Percentiles rank a stretch among this genome's conserved stretches.
phyloP scores from a whole-genome alignment of 352 stramenopile genomes.

The Bremia lactucae region DNA sequence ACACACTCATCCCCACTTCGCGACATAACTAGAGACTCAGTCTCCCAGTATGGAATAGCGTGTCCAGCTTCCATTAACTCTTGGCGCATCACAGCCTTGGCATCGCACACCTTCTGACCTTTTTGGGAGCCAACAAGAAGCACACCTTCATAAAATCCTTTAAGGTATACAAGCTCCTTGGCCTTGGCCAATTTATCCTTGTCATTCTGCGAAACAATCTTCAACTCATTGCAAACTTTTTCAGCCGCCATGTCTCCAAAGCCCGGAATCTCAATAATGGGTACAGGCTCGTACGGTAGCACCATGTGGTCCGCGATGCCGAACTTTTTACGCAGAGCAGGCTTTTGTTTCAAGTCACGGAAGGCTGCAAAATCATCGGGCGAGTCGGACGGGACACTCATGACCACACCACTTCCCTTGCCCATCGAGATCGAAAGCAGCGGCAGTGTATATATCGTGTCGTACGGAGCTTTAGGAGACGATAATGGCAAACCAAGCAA shows the following conservation, averaged over 20 bases:
- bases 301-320: conserved; percentile 97
- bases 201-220: conserved; percentile 98
- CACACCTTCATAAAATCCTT: conserved; percentile 98
- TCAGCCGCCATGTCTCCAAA: conserved; percentile 94
- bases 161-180: conserved; percentile 98
- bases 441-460: conserved; percentile 98
- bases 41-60: conserved; percentile 97
- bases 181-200: conserved; percentile 97
- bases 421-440: conserved; percentile 99
- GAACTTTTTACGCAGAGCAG: conserved; percentile 97
- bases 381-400: conserved; percentile 96
- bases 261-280: conserved; percentile 99
- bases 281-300: conserved; percentile 95
- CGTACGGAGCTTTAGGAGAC: conserved; percentile 93
- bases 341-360: conserved; percentile 98
- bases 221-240: conserved; percentile 94
- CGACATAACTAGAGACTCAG: conserved; percentile 95
- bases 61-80: conserved; percentile 92
- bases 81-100: conserved; percentile 94
- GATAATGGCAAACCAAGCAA: conserved; percentile 93
- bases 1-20: conserved; percentile 98
- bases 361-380: conserved; percentile 98
- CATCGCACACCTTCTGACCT: conserved; percentile 93
- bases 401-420: conserved; percentile 99
- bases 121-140: conserved; percentile 97